phyloP scores from a whole-genome alignment of 495 filamentous ascomycete genomes.

The Podospora sp. region DNA sequence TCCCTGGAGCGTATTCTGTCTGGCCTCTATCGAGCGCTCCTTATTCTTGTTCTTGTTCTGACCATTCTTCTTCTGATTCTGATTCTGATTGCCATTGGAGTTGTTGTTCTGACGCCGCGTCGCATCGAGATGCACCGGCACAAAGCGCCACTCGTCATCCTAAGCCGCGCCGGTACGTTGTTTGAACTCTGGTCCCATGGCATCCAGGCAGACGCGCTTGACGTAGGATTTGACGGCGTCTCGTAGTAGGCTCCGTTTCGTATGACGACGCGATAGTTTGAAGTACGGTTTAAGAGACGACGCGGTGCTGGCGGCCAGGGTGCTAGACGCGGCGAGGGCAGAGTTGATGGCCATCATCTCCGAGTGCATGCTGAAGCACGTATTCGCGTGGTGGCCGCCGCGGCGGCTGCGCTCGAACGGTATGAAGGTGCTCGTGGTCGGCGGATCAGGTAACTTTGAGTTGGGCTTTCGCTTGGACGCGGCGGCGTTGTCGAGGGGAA shows the following conservation, averaged over 20 bases:
- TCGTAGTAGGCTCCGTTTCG: slow-evolving; percentile 44
- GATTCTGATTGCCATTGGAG: slow-evolving; percentile 23
- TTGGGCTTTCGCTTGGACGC: slow-evolving; percentile 38
- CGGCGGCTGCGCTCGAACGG: slow-evolving; percentile 20
- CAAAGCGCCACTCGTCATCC: slow-evolving; percentile 53
- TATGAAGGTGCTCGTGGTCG: slow-evolving; percentile 2
- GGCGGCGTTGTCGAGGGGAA: slow-evolving; percentile 34
- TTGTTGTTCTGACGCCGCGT: slow-evolving; percentile 31
- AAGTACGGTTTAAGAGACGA: slow-evolving; percentile 53
- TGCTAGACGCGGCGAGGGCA: slow-evolving; percentile 50
- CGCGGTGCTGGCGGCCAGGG: slow-evolving; percentile 41
- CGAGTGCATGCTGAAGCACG: slow-evolving; percentile 53
- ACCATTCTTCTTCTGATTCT: slow-evolving; percentile 4
- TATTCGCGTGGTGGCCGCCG: slow-evolving; percentile 34
- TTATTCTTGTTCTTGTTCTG: background rate
- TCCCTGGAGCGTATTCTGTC: background rate
- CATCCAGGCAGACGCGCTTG: slow-evolving; percentile 42
- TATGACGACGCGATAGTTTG: slow-evolving; percentile 51
- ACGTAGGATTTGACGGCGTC: slow-evolving; percentile 46
- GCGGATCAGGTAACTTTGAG: slow-evolving; percentile 21
- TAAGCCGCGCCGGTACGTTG: slow-evolving; percentile 31
- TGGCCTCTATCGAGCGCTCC: background rate
- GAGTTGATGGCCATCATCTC: slow-evolving; percentile 60
- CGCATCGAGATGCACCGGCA: slow-evolving; percentile 47
- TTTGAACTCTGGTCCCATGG: slow-evolving; percentile 26